phyloP scores from a whole-genome alignment of 805 yeast species.

The Saccharomyces paradoxus region DNA sequence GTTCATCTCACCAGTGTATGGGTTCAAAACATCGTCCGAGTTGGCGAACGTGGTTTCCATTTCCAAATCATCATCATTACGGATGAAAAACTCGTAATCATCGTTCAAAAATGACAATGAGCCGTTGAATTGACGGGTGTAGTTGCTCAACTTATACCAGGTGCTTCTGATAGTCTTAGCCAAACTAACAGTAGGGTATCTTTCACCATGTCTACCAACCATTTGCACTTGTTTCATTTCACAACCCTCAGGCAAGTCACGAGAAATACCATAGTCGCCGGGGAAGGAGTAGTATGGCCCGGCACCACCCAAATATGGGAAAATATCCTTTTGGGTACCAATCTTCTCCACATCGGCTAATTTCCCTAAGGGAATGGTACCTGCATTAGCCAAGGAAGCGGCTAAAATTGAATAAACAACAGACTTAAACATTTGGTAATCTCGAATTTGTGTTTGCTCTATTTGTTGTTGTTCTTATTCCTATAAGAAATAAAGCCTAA shows the following conservation, averaged over 20 bases:
- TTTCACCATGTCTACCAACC: slow-evolving; percentile 71
- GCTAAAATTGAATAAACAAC: not conserved
- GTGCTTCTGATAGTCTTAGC: slow-evolving; percentile 31
- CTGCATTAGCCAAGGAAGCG: not conserved
- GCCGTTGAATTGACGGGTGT: slow-evolving; percentile 36
- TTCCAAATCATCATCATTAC: not conserved
- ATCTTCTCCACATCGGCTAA: slow-evolving; percentile 5
- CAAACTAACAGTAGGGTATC: slow-evolving; percentile 51
- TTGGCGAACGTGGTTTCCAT: slow-evolving; percentile 30
- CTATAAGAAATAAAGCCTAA: not conserved
- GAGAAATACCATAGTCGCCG: slow-evolving; percentile 45
- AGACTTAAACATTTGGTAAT: not conserved
- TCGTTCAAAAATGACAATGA: slow-evolving; percentile 47
- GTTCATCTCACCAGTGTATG: slow-evolving; percentile 41
- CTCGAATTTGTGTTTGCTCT: not conserved
- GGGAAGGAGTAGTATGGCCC: slow-evolving; percentile 47
- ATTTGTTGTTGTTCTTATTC: not conserved
- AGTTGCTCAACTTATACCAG: slow-evolving; percentile 12
- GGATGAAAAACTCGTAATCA: slow-evolving; percentile 38
- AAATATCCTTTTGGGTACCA: slow-evolving; percentile 29
- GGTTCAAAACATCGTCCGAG: slow-evolving; percentile 18
- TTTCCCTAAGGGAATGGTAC: not conserved
- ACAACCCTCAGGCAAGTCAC: slow-evolving; percentile 41
- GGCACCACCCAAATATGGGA: slow-evolving; percentile 45
- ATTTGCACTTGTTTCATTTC: slow-evolving; percentile 59